phyloP scores from a whole-genome alignment of 2,329 filamentous ascomycete genomes.

The Cucurbitaria berberidis region DNA sequence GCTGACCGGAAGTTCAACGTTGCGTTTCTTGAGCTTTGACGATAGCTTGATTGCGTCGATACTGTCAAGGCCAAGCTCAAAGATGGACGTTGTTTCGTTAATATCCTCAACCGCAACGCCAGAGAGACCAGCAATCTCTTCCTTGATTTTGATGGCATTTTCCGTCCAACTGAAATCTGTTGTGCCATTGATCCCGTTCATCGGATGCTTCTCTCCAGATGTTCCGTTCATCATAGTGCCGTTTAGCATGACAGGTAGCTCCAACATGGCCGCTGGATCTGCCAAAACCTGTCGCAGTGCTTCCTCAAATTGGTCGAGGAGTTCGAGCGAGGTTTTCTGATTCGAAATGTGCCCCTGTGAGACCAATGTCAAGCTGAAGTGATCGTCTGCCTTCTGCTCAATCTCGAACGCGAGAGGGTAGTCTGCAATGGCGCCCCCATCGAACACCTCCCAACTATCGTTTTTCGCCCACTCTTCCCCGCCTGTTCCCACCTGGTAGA shows the following conservation, averaged over 20 bases:
- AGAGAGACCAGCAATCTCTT: conserved; percentile 69
- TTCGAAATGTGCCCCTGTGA: conserved; percentile 58
- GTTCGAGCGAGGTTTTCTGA: conserved; percentile 37
- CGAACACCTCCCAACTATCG: conserved; percentile 60
- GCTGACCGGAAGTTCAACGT: conserved; percentile 71
- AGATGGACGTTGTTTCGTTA: conserved; percentile 67
- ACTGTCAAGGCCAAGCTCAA: conserved; percentile 87
- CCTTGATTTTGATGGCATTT: conserved; percentile 60
- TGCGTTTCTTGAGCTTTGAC: conserved; percentile 68
- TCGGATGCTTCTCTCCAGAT: neutral
- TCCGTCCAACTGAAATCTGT: conserved; percentile 64
- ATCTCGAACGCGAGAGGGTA: conserved; percentile 82
- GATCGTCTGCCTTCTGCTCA: conserved; percentile 57
- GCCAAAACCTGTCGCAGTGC: conserved; percentile 47
- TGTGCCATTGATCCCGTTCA: neutral
- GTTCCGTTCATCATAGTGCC: neutral
- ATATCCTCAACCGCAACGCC: conserved; percentile 61
- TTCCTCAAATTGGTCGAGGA: conserved; percentile 54
- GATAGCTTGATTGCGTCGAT: conserved; percentile 89
- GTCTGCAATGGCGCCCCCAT: conserved; percentile 59
- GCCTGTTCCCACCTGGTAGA: conserved; percentile 67
- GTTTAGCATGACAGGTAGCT: conserved; percentile 7
- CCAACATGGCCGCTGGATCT: conserved; percentile 35
- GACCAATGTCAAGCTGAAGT: conserved; percentile 65
- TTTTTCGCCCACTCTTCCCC: conserved; percentile 30